Base-by-base conservation (phyloP, 768 basidiomycete genomes). In the Paxillus ammoniavirescens region DNA sequence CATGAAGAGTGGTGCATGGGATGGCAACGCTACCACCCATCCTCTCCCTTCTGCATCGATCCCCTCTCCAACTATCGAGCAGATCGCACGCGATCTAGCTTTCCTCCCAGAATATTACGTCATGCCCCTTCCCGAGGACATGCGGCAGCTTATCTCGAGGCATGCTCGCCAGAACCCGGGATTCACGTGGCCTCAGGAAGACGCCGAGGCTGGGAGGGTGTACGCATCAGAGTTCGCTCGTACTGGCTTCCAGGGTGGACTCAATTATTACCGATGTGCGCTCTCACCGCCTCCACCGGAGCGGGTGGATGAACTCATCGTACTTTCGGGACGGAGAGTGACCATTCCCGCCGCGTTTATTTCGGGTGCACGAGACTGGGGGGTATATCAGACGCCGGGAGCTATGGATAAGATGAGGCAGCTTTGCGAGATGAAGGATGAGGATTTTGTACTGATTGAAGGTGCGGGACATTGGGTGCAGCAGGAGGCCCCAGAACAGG, bases 391-490 rank as follows among this genome's bases (percentile, higher is more conserved):
- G 65, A 51, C 53, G 0, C 83, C 82, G 3, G 80, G 80, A 0
- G 77, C 73, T 2, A 53, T 69, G 31, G 76, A 79, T 37, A 67
- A 66, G 62, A 80, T 83, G 83, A 50, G 15, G 28, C 45, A 35
- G 42, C 33, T 21, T 30, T 61, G 58, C 48, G 59, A 58, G 18
- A 79, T 81, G 74, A 58, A 58, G 18, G 66, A 70, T 35, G 74
- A 78, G 33, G 74, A 78, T 33, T 72, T 83, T 31, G 73, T 82
- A n/a, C 54, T 86, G 41, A 67, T 85, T 8, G 68, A 77, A 2
- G 78, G 77, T 4, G 82, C 82, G 0, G 85, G 84, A 0, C 85
- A 85, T 65, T 84, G 84, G 84, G 81, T 79, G 15, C 82, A 82
- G 62, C 82, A 85, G 61, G 84, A 84, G 61, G 56, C 72, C 28